phyloP scores from a whole-genome alignment of 1,284 basidiomycete species.

The Fomitopsis pinicola region DNA sequence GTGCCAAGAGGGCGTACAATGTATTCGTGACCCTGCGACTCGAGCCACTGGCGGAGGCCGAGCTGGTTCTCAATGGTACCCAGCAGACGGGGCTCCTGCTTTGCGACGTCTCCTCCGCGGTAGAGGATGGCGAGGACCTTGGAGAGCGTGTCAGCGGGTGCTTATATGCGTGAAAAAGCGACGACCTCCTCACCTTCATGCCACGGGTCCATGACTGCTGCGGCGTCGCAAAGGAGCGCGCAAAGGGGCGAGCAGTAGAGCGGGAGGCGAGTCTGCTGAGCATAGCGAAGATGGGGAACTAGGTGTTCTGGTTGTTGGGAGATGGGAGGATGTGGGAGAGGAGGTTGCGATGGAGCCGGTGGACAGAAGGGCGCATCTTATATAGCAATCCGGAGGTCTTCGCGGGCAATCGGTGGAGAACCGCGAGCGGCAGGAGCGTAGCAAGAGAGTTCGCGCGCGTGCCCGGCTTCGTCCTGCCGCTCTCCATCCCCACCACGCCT shows the following conservation, averaged over 20 bases:
- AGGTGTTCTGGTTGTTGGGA: not conserved
- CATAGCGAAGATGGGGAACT: not conserved
- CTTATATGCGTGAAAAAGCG: not conserved
- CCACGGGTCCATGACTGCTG: conserved; percentile 5
- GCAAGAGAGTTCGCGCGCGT: not conserved
- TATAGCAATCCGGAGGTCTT: not conserved
- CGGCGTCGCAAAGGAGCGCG: not conserved
- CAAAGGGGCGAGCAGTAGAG: conserved; percentile 1
- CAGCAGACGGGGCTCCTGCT: conserved; percentile 79
- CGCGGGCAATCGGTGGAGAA: not conserved
- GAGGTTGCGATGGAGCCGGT: not conserved
- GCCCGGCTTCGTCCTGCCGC: not conserved
- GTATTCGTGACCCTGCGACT: conserved; percentile 74
- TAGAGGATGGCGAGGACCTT: conserved; percentile 84
- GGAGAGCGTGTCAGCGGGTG: not conserved
- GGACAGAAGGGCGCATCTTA: not conserved
- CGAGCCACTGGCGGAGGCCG: conserved; percentile 66
- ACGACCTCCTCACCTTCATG: conserved; percentile 1
- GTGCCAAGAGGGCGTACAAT: conserved; percentile 40
- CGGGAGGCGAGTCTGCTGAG: conserved; percentile 8
- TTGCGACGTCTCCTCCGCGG: conserved; percentile 68
- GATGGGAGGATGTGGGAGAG: not conserved
- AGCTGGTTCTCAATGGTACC: conserved; percentile 92
- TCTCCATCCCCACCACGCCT: not conserved
- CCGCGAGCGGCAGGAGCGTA: not conserved